These are phyloP conservation scores for Fusarium sacchari DNA, from an alignment of 2,329 filamentous ascomycete species.

Conservation along the genomic window DNA sequence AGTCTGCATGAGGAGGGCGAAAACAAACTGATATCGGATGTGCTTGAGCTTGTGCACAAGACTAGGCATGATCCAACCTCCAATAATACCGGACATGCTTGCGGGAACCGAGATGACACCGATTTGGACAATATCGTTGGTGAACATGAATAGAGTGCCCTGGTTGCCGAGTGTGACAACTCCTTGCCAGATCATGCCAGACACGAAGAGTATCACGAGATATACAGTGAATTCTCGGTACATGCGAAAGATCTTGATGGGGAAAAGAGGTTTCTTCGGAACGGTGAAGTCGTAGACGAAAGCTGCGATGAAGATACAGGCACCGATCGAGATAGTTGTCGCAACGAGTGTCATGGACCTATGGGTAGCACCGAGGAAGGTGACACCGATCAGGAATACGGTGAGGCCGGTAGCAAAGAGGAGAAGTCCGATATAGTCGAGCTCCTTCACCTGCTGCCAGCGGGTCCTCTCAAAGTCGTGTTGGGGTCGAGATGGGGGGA, in stretches of 20 bases:
- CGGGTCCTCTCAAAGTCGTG: slow-evolving; percentile 16
- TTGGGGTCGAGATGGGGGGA: slow-evolving; percentile 3
- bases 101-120: background rate
- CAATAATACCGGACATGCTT: slow-evolving; percentile 1
- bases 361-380: slow-evolving; percentile 1
- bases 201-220: slow-evolving; percentile 7
- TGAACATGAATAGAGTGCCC: slow-evolving; percentile 13
- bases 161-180: background rate
- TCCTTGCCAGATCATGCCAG: slow-evolving; percentile 13
- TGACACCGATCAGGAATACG: background rate
- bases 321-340: background rate
- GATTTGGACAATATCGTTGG: background rate
- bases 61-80: slow-evolving; percentile 15
- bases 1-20: slow-evolving; percentile 1
- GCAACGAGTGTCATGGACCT: slow-evolving; percentile 6
- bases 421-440: slow-evolving; percentile 10
- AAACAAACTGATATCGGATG: slow-evolving; percentile 13
- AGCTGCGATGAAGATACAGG: background rate
- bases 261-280: slow-evolving; percentile 1
- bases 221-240: slow-evolving; percentile 12
- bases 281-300: slow-evolving; percentile 14
- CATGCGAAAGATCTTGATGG: background rate
- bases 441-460: slow-evolving; percentile 13
- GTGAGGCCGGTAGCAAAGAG: slow-evolving; percentile 9
- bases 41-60: slow-evolving; percentile 16